Conservation (phyloP, 352 stramenopile species). For the Elongisporangium undulatum region DNA sequence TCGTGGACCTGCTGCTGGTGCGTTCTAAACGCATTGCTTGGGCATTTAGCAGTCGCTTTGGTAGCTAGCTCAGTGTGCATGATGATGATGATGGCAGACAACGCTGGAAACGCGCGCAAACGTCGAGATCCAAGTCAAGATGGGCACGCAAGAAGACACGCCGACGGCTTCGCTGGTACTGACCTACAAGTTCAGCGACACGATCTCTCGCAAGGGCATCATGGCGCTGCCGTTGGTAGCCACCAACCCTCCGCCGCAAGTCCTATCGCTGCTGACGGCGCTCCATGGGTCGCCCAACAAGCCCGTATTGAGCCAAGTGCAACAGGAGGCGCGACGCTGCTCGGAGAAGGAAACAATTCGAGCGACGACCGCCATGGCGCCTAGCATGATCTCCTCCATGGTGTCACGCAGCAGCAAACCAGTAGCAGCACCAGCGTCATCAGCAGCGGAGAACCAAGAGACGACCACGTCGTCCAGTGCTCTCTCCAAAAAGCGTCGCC, state of each 20-base stretch:
- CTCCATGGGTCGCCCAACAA: conserved; percentile 28
- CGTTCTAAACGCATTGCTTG: background rate
- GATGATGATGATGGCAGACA: conserved; percentile 15
- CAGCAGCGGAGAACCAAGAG: background rate
- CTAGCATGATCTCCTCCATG: background rate
- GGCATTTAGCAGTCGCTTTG: background rate
- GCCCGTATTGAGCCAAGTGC: conserved; percentile 22
- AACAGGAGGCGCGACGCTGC: conserved; percentile 14
- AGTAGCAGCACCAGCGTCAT: background rate
- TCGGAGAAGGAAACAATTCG: background rate
- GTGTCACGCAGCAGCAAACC: background rate
- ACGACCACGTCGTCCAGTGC: background rate
- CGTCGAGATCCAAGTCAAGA: conserved; percentile 20
- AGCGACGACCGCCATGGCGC: conserved; percentile 3
- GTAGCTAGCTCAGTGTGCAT: background rate
- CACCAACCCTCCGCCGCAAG: conserved; percentile 12
- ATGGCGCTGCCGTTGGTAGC: conserved; percentile 39
- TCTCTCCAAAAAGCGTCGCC: background rate
- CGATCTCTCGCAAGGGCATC: conserved; percentile 40
- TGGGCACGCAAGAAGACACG: too few relatives aligned
- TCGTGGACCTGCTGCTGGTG: conserved; percentile 34
- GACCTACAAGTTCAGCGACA: conserved; percentile 63
- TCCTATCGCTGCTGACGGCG: conserved; percentile 33
- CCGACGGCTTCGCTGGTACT: conserved; percentile 26
- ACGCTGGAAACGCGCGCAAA: conserved; percentile 37